Base-by-base conservation (phyloP, 2,329 filamentous ascomycete genomes). In the Endothia cerciana region DNA sequence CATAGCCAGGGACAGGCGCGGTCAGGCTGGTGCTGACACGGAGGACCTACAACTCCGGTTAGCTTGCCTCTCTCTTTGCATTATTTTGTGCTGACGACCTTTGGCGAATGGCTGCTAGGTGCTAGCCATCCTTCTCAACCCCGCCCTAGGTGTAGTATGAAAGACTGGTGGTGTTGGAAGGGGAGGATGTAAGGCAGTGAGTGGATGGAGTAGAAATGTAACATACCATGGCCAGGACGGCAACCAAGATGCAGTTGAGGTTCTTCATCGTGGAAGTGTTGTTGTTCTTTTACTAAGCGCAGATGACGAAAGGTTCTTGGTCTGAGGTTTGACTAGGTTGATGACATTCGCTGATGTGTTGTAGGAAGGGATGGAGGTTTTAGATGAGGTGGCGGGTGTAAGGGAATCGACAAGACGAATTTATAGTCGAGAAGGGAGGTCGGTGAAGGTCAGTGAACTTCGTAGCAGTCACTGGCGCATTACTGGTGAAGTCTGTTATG, bases 1-100 rank as follows among this genome's bases (percentile, higher is more conserved):
- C 28, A 40, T 65, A 65, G 22, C 58, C 63, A 40, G 22, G 28
- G 5, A 51, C 28, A 15, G 25, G 47, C 17, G 47, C 22, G 15
- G 22, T 28, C 47, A 51, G 47, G 8, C 22, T 28, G 47, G 25
- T 22, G 25, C 15, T 30, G 15, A 15, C 25, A 51, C 47, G 25
- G 25, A 51, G 47, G 4, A 11, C 47, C 47, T 51, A 28, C 13
- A 28, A 51, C 17, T 15, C 5, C 6, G 15, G 10, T 51, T 19
- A 51, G 47, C 47, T 7, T 51, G 28, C 13, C 1, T 51, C 28
- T 11, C 25, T 17, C 1, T 17, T 51, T 30, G 47, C 11, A 6
- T 13, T 30, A 25, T 7, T 6, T 51, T 3, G 2, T 28, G 25
- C 6, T 49, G 22, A n/a, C n/a, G 22, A n/a, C 28, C 2, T 17